phyloP scores from a whole-genome alignment of 169 alveolate genomes.

The Neospora caninum region DNA sequence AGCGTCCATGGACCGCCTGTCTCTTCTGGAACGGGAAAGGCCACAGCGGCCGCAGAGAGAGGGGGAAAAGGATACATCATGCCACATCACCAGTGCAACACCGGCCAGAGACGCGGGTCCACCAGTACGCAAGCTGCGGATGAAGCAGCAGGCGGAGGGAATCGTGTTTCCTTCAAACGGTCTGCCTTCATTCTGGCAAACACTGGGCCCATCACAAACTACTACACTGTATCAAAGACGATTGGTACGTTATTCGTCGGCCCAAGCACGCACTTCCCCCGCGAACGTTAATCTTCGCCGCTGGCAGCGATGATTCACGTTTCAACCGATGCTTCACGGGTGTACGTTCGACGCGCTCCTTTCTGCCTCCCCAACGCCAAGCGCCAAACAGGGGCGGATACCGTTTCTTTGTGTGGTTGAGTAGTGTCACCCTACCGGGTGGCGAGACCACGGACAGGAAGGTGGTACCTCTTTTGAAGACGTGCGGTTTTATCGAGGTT shows the following conservation, averaged over 20 bases:
- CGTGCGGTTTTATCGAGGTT: no score
- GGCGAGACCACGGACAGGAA: no score
- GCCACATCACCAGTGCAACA: conserved; percentile 6
- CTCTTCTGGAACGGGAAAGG: not conserved
- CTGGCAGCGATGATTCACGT: no score
- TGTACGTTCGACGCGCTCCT: no score
- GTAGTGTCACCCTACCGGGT: no score
- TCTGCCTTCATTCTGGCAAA: conserved; percentile 71
- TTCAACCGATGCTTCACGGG: no score
- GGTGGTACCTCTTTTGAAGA: no score
- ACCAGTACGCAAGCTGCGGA: conserved; percentile 53
- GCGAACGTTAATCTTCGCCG: not conserved
- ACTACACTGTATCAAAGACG: conserved; percentile 67
- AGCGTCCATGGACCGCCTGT: not conserved
- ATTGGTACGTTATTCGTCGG: conserved; percentile 24
- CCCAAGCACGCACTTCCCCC: not conserved
- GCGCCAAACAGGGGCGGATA: no score
- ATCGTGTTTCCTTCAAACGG: not conserved
- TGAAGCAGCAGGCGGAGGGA: conserved; percentile 53
- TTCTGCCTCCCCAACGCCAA: no score
- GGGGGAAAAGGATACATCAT: not conserved
- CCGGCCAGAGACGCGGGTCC: not conserved
- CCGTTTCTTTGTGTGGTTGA: no score
- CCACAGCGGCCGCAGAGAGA: not conserved
- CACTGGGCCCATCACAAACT: conserved; percentile 69